A percentile compares a stretch with the other conserved stretches of the same genome.
Evolutionary conservation across 495 filamentous ascomycete genomes (phyloP).

Genomic region (Hypoxylon perforatum): DNA sequence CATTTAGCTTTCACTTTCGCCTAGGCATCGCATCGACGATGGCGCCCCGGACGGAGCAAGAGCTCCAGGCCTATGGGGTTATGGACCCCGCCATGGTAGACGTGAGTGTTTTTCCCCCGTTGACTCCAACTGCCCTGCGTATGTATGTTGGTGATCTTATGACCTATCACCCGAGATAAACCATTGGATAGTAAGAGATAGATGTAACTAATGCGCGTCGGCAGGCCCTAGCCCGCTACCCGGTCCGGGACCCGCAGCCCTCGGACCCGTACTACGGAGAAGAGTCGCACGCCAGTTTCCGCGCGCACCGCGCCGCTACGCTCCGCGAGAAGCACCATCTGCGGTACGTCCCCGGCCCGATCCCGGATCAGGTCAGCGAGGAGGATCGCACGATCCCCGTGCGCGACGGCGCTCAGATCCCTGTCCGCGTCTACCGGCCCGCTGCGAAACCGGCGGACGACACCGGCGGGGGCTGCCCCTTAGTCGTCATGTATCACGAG

Average conservation of each 20-base stretch:
- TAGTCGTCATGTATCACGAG: constrained; percentile 58
- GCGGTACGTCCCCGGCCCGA: constrained; percentile 36
- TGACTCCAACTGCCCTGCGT: not conserved
- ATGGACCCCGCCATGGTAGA: constrained; percentile 51
- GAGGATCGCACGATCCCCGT: constrained; percentile 51
- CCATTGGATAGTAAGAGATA: not conserved
- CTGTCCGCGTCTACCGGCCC: constrained; percentile 52
- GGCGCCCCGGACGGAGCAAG: constrained; percentile 41
- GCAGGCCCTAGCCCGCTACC: constrained; percentile 25
- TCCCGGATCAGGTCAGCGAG: constrained; percentile 40
- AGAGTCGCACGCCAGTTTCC: constrained; percentile 20
- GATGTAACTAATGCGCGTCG: constrained; percentile 1
- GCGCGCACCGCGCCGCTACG: constrained; percentile 36
- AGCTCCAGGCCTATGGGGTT: constrained; percentile 46
- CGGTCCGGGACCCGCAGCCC: constrained; percentile 27
- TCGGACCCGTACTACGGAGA: constrained; percentile 47
- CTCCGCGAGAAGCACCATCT: constrained; percentile 42
- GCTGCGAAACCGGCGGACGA: constrained; percentile 30
- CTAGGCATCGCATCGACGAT: constrained; percentile 10
- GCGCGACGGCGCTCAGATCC: constrained; percentile 54
- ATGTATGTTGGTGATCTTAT: not conserved
- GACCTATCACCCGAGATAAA: not conserved
- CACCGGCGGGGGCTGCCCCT: constrained; percentile 54
- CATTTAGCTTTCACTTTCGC: not conserved
- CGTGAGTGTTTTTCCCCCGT: constrained; percentile 32